These are phyloP conservation scores for Prunus mira DNA, from an alignment of 306 rosid species.

Conservation along the genomic window DNA sequence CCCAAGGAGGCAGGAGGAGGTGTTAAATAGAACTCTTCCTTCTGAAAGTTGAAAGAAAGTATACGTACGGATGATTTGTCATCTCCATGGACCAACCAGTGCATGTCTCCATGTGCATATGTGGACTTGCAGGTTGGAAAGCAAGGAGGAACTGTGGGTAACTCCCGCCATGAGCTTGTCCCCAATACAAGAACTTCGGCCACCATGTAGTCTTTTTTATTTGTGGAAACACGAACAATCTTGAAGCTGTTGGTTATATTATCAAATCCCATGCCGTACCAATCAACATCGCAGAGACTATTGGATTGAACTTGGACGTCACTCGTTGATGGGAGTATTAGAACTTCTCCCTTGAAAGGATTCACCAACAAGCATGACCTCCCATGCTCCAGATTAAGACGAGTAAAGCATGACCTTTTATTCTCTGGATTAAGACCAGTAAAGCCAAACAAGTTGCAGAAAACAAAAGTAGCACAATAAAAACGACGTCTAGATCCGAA, in stretches of 20 bases:
- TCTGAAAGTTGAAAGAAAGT: not conserved
- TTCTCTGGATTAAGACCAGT: not conserved
- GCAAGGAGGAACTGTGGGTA: not conserved
- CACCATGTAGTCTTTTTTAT: too few relatives aligned
- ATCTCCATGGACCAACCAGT: not conserved
- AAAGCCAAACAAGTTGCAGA: not conserved
- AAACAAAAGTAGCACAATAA: not conserved
- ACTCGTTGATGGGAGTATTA: not conserved
- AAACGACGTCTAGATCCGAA: not conserved
- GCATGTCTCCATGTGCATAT: not conserved
- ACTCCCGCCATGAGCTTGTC: not conserved
- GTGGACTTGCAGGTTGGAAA: not conserved
- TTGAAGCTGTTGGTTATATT: not conserved
- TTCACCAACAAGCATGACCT: not conserved
- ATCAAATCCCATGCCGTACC: slow-evolving; percentile 6
- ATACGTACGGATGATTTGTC: not conserved
- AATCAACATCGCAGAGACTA: not conserved
- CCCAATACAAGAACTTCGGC: not conserved
- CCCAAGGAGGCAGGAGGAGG: not conserved
- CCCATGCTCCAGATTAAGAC: not conserved
- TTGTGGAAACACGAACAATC: not conserved
- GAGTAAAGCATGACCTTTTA: not conserved
- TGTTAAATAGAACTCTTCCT: not conserved
- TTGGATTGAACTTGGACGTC: not conserved
- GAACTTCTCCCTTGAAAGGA: not conserved